Evolutionary conservation across 1,284 basidiomycete species (phyloP).

Genomic region (Trametes versicolor): DNA sequence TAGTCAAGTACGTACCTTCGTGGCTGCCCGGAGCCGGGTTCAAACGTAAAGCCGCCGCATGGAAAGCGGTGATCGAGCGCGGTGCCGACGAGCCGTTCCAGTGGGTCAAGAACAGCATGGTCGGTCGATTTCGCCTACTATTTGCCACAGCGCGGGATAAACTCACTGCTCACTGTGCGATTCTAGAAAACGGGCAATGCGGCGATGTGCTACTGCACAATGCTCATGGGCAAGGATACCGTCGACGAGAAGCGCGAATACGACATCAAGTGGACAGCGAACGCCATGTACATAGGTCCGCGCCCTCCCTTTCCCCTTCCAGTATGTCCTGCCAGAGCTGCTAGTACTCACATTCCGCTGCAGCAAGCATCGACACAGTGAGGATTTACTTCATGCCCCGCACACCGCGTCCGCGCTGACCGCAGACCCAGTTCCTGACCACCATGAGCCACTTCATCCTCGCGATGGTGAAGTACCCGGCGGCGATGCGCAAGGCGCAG

Average conservation of each 20-base stretch:
- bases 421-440: slow-evolving; percentile 43
- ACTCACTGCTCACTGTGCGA: not conserved
- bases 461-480: slow-evolving; percentile 44
- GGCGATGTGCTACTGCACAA: slow-evolving; percentile 68
- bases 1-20: slow-evolving; percentile 41
- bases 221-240: slow-evolving; percentile 53
- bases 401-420: not conserved
- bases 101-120: slow-evolving; percentile 64
- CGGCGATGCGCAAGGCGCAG: slow-evolving; percentile 45
- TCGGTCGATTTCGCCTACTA: not conserved
- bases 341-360: not conserved
- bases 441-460: slow-evolving; percentile 37
- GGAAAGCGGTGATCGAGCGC: slow-evolving; percentile 71
- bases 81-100: slow-evolving; percentile 72
- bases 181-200: slow-evolving; percentile 35
- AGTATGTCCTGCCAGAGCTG: not conserved
- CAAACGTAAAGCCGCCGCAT: slow-evolving; percentile 58
- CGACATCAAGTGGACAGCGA: slow-evolving; percentile 76
- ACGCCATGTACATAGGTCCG: slow-evolving; percentile 50
- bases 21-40: slow-evolving; percentile 47
- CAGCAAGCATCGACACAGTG: slow-evolving; percentile 68
- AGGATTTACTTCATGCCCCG: slow-evolving; percentile 21
- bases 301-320: not conserved
- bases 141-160: not conserved
- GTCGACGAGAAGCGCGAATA: slow-evolving; percentile 55